phyloP scores from a whole-genome alignment of 2,329 filamentous ascomycete species.

The Neofusicoccum kwambonambiense region DNA sequence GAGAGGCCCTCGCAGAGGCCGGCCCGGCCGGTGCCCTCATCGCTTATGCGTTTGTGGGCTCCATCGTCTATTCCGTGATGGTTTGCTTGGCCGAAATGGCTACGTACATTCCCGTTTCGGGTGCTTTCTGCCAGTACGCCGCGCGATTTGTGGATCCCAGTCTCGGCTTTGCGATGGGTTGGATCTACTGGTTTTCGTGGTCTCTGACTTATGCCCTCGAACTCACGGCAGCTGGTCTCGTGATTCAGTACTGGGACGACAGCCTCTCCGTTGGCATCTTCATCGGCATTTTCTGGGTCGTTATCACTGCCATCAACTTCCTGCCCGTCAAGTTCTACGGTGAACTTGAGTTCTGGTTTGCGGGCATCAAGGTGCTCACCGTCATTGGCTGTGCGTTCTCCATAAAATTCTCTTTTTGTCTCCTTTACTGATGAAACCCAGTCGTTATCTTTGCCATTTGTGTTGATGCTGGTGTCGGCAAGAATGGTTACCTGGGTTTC shows the following conservation, averaged over 20 bases:
- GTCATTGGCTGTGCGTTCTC: slow-evolving; percentile 56
- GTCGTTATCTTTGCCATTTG: slow-evolving; percentile 74
- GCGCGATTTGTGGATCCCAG: slow-evolving; percentile 71
- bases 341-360: slow-evolving; percentile 77
- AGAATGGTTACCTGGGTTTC: slow-evolving; percentile 72
- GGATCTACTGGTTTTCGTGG: slow-evolving; percentile 83
- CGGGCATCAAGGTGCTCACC: slow-evolving; percentile 73
- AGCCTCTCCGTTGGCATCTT: slow-evolving; percentile 66
- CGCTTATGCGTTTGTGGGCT: slow-evolving; percentile 56
- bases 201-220: slow-evolving; percentile 71
- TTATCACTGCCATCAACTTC: slow-evolving; percentile 69
- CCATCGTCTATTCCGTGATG: slow-evolving; percentile 76
- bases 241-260: slow-evolving; percentile 72
- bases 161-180: slow-evolving; percentile 75
- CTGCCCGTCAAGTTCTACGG: slow-evolving; percentile 71
- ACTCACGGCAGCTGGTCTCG: slow-evolving; percentile 68
- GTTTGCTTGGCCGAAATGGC: slow-evolving; percentile 65
- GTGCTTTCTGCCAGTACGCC: slow-evolving; percentile 74
- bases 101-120: slow-evolving; percentile 72
- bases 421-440: background rate
- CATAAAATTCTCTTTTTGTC: background rate
- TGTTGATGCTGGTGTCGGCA: slow-evolving; percentile 68
- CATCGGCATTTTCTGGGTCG: slow-evolving; percentile 69
- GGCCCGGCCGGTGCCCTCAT: slow-evolving; percentile 50
- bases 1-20: slow-evolving; percentile 46